A percentile compares a stretch with the other conserved stretches of the same genome.
phyloP scores from a whole-genome alignment of 2,329 filamentous ascomycete species.

The Verticillium zaregamsianum region DNA sequence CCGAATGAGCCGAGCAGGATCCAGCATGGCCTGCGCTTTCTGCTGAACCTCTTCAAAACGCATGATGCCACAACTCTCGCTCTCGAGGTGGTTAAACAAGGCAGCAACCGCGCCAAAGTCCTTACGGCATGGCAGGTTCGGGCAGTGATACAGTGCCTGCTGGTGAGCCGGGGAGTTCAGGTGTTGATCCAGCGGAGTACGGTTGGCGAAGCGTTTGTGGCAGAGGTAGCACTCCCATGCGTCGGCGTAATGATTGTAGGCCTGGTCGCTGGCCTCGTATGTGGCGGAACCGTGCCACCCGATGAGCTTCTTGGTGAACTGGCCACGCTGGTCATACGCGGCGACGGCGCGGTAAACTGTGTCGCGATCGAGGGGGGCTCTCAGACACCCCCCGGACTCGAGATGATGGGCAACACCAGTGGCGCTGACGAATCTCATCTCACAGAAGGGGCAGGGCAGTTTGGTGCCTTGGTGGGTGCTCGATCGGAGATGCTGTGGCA shows the following conservation, averaged over 20 bases:
- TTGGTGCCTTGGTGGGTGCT: slow-evolving; percentile 38
- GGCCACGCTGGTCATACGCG: slow-evolving; percentile 37
- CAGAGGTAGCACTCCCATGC: slow-evolving; percentile 53
- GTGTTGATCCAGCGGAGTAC: slow-evolving; percentile 42
- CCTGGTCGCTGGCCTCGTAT: slow-evolving; percentile 30
- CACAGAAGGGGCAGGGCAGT: slow-evolving; percentile 54
- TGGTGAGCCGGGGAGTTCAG: slow-evolving; percentile 45
- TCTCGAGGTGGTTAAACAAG: slow-evolving; percentile 39
- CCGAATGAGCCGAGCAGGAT: background rate
- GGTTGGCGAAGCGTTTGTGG: slow-evolving; percentile 31
- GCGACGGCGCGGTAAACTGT: slow-evolving; percentile 41
- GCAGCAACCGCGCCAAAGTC: slow-evolving; percentile 34
- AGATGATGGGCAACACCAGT: slow-evolving; percentile 53
- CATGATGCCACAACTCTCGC: slow-evolving; percentile 33
- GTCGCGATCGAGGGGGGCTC: slow-evolving; percentile 42
- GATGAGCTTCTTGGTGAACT: slow-evolving; percentile 49
- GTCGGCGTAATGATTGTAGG: slow-evolving; percentile 37
- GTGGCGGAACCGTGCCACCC: slow-evolving; percentile 32
- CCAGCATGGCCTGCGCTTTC: slow-evolving; percentile 2
- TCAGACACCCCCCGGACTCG: slow-evolving; percentile 48
- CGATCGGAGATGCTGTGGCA: slow-evolving; percentile 50
- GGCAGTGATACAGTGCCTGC: slow-evolving; percentile 34
- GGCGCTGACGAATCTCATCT: slow-evolving; percentile 37
- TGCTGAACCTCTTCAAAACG: slow-evolving; percentile 31
- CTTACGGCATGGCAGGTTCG: slow-evolving; percentile 23